phyloP scores from a whole-genome alignment of 2,329 filamentous ascomycete species.

The Sarocladium kiliense region DNA sequence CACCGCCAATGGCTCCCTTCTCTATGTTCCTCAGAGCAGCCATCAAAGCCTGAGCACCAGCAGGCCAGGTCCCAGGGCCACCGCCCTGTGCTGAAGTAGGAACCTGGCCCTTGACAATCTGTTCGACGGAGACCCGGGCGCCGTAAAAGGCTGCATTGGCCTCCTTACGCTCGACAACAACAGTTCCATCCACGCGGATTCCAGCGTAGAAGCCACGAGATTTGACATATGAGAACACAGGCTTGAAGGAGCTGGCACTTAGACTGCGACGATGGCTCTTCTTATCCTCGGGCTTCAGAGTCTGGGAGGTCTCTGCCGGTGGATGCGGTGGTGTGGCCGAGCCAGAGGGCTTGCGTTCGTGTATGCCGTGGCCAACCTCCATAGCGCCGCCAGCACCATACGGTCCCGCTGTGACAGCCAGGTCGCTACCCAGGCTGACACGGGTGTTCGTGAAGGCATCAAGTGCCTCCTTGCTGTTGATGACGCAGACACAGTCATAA shows the following conservation, averaged over 20 bases:
- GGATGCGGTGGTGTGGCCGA: not conserved
- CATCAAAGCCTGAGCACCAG: slow-evolving; percentile 23
- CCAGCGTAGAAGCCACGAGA: slow-evolving; percentile 84
- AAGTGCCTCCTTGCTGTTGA: slow-evolving; percentile 72
- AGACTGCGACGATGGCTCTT: slow-evolving; percentile 24
- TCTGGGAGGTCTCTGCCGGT: not conserved
- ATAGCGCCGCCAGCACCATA: slow-evolving; percentile 68
- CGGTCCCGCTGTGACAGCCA: slow-evolving; percentile 67
- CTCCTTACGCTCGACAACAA: slow-evolving; percentile 79
- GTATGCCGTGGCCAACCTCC: slow-evolving; percentile 42
- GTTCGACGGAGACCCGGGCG: slow-evolving; percentile 41
- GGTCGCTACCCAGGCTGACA: slow-evolving; percentile 71
- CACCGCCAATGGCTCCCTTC: not conserved
- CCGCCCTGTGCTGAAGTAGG: slow-evolving; percentile 16
- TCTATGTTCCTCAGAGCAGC: not conserved
- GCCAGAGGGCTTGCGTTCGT: slow-evolving; percentile 17
- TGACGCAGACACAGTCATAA: slow-evolving; percentile 75
- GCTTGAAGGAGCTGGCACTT: slow-evolving; percentile 25
- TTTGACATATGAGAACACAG: slow-evolving; percentile 71
- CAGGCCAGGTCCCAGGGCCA: slow-evolving; percentile 24
- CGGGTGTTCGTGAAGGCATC: slow-evolving; percentile 71
- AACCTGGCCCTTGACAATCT: slow-evolving; percentile 41
- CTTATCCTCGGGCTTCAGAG: slow-evolving; percentile 14
- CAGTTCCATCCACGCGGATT: slow-evolving; percentile 79
- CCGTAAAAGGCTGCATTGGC: slow-evolving; percentile 87